phyloP scores from a whole-genome alignment of 257 asterid species.

The Marsdenia floribunda region DNA sequence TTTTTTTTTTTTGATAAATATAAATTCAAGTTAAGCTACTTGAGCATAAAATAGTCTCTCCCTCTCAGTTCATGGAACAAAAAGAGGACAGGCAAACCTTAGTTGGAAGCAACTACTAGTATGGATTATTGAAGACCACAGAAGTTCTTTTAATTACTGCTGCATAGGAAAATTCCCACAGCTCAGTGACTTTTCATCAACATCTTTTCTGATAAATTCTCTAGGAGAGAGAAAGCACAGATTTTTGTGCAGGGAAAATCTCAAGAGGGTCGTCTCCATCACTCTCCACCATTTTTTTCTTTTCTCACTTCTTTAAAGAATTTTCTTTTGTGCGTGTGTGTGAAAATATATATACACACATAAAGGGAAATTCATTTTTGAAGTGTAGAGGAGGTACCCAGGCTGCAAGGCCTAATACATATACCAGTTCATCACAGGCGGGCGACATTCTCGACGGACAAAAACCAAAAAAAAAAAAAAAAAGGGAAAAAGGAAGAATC shows the following conservation, averaged over 20 bases:
- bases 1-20: too few species aligned
- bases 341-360: too few species aligned
- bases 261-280: constrained; percentile 13
- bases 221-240: background rate
- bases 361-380: background rate
- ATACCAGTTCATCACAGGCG: background rate
- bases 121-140: too few species aligned
- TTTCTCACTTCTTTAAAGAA: background rate
- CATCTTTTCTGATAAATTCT: background rate
- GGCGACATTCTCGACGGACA: constrained; percentile 3
- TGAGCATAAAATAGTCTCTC: too few species aligned
- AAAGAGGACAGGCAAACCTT: too few species aligned
- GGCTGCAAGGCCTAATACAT: background rate
- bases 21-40: too few species aligned
- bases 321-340: too few species aligned
- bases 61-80: too few species aligned
- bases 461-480: background rate
- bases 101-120: too few species aligned
- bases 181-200: background rate
- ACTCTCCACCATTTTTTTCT: background rate
- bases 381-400: background rate
- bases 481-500: background rate
- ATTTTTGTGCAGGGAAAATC: constrained; percentile 3
- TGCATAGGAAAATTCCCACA: too few species aligned
- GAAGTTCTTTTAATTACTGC: background rate